Percentiles rank a stretch among this genome's conserved stretches.
These are phyloP conservation scores for Bruguiera hainesii DNA, from an alignment of 441 rosid species.

Conservation along the genomic window DNA sequence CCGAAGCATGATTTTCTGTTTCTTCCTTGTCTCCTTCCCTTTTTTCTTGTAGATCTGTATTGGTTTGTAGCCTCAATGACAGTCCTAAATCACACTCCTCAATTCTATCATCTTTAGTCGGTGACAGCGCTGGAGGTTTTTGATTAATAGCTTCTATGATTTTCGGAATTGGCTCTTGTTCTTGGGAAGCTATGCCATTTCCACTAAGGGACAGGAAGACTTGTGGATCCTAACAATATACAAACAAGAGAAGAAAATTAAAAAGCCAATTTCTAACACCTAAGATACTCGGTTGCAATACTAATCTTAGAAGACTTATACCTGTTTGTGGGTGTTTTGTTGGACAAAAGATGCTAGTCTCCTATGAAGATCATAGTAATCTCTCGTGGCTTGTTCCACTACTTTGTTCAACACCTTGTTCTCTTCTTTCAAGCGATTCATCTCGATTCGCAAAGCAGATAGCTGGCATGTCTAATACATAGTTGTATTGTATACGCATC, in stretches of 20 bases:
- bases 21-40: constrained; percentile 23
- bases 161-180: constrained; percentile 18
- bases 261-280: neutral
- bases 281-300: too few species aligned
- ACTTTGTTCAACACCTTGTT: constrained; percentile 57
- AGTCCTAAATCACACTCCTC: constrained; percentile 50
- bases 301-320: neutral
- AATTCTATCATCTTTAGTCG: neutral
- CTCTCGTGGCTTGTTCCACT: constrained; percentile 70
- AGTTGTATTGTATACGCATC: too few species aligned
- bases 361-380: constrained; percentile 63
- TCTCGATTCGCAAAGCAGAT: constrained; percentile 54
- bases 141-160: constrained; percentile 7
- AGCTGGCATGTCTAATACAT: constrained; percentile 33
- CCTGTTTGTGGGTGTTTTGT: constrained; percentile 43
- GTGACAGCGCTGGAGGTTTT: constrained; percentile 13
- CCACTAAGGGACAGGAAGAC: constrained; percentile 38
- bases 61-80: constrained; percentile 51
- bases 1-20: constrained; percentile 7
- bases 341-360: constrained; percentile 42
- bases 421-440: constrained; percentile 72
- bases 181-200: constrained; percentile 24
- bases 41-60: constrained; percentile 7
- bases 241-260: neutral
- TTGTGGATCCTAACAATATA: constrained; percentile 42